Evolutionary conservation across 2,329 filamentous ascomycete species (phyloP), one percentile per base, ranked within the genome.

Genomic region (Colletotrichum acutatum): DNA sequence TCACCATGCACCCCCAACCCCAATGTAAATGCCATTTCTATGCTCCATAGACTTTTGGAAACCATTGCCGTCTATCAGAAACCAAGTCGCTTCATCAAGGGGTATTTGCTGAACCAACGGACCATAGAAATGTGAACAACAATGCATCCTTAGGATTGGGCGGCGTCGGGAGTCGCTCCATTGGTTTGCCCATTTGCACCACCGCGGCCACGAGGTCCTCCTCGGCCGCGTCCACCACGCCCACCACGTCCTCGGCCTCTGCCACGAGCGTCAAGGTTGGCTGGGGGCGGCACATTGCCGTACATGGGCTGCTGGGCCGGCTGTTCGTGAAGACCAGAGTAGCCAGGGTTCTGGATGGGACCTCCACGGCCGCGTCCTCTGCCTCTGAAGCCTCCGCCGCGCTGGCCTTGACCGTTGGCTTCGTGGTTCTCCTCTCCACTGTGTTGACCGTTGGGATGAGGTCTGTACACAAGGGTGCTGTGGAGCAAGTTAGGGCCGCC

Each of bases 281-380:
- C 81, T 1, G 92, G 92, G 26, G 92, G 92, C 34, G 90, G 90
- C 8, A 92, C 88, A 19, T 87, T 87, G 71, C 86, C 86, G 77
- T 90, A 92, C 42, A 80, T 67, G 30, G 59, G 59, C 59, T 71
- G 72, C 64, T 74, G 71, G 56, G 34, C 80, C 58, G 78, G 77
- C 71, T 54, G 5, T 72, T 74, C 72, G 28, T 72, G 66, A n/a
- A 72, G 71, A 16, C 53, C 26, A 46, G 69, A 68, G 30, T 60
- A 60, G 22, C 72, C 72, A 16, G 73, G 60, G 30, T 68, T 57
- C 24, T 74, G 74, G 1, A 66, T 66, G 6, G 70, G 72, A 12
- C 71, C 66, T 26, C 72, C 74, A 7, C 69, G 66, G 56, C 77
- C 65, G 30, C 72, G 67, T 8, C 68, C 75, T 56, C 59, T 66